phyloP scores from a whole-genome alignment of 2,329 filamentous ascomycete species.

The Fusarium sp. region DNA sequence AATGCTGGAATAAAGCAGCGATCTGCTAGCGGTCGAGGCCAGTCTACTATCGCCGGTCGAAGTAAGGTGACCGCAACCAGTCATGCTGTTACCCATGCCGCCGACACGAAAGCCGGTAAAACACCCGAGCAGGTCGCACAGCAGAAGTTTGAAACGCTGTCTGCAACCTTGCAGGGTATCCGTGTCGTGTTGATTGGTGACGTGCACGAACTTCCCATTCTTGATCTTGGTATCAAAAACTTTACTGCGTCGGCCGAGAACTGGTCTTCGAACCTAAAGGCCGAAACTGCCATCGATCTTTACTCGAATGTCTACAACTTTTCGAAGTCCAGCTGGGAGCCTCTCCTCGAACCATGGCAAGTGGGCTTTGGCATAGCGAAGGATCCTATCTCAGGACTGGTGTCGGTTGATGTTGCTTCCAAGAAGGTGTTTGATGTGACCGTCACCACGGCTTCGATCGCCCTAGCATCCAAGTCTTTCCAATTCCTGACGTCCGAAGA shows the following conservation, averaged over 20 bases:
- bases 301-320: slow-evolving; percentile 99
- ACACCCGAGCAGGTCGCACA: slow-evolving; percentile 29
- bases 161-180: slow-evolving; percentile 88
- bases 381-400: slow-evolving; percentile 79
- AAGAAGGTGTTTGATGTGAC: slow-evolving; percentile 94
- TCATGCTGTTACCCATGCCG: slow-evolving; percentile 43
- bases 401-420: slow-evolving; percentile 89
- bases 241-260: slow-evolving; percentile 89
- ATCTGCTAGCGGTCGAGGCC: slow-evolving; percentile 69
- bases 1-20: slow-evolving; percentile 66
- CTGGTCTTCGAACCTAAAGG: slow-evolving; percentile 90
- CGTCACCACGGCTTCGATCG: slow-evolving; percentile 93
- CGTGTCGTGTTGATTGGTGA: slow-evolving; percentile 96
- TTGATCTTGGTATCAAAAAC: slow-evolving; percentile 93
- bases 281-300: slow-evolving; percentile 90
- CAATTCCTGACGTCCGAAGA: slow-evolving; percentile 88
- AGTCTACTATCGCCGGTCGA: slow-evolving; percentile 63
- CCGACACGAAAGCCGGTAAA: slow-evolving; percentile 41
- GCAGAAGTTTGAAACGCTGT: slow-evolving; percentile 78
- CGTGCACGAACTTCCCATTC: slow-evolving; percentile 91
- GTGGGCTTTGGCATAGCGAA: slow-evolving; percentile 91
- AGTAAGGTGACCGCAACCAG: slow-evolving; percentile 59
- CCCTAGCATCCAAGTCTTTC: slow-evolving; percentile 91
- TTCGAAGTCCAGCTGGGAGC: slow-evolving; percentile 98
- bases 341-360: slow-evolving; percentile 95